phyloP scores from a whole-genome alignment of 176 grass and related monocot genomes.

The Tuctoria greenei region DNA sequence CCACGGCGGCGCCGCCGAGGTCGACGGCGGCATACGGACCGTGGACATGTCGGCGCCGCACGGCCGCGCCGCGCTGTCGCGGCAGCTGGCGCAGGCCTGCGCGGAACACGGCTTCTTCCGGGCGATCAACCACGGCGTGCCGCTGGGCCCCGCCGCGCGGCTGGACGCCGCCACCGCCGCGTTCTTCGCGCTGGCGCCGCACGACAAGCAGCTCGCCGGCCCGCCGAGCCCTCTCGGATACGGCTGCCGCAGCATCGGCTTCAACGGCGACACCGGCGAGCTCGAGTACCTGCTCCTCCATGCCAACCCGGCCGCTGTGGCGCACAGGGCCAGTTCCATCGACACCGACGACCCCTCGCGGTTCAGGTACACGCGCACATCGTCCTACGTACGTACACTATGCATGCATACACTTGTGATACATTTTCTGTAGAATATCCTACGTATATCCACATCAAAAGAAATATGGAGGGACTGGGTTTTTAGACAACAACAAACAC shows the following conservation, averaged over 20 bases:
- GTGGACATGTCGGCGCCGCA: conserved; percentile 60
- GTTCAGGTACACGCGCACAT: conserved; percentile 55
- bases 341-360: conserved; percentile 57
- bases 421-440: neutral
- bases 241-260: conserved; percentile 76
- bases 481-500: too few relatives aligned
- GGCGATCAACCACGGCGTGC: conserved; percentile 65
- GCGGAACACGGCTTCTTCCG: conserved; percentile 78
- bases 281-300: conserved; percentile 92
- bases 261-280: conserved; percentile 86
- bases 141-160: neutral
- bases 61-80: conserved; percentile 31
- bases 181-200: conserved; percentile 60
- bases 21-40: conserved; percentile 44
- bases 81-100: conserved; percentile 52
- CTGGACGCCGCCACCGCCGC: conserved; percentile 54
- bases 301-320: conserved; percentile 57
- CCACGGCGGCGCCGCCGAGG: neutral
- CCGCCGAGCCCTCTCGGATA: conserved; percentile 85
- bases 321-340: conserved; percentile 62
- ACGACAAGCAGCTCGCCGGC: conserved; percentile 71
- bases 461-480: neutral
- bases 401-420: neutral
- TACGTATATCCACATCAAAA: neutral
- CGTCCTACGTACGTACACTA: neutral